Conservation (phyloP, 1,284 basidiomycete genomes). For the Uromyces viciae-fabae region DNA sequence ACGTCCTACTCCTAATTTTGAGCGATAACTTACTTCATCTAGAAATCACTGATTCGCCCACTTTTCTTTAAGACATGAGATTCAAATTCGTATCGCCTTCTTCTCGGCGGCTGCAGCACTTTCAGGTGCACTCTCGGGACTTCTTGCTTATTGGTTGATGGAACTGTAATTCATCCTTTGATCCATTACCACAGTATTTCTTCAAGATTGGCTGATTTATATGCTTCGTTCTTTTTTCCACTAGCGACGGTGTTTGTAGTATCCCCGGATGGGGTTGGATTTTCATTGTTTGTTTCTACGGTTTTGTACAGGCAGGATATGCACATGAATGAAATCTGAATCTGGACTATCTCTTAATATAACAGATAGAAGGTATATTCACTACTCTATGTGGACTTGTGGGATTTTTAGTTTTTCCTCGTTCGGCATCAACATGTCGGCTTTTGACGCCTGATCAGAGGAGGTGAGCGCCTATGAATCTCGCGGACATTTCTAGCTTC, state of each 20-base stretch:
- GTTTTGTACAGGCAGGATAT: too few relatives aligned
- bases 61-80: neutral
- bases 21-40: neutral
- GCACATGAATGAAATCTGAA: too few relatives aligned
- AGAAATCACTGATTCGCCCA: neutral
- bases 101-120: conserved; percentile 38
- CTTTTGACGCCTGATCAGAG: conserved; percentile 24
- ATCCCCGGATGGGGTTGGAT: conserved; percentile 42
- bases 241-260: conserved; percentile 9
- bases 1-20: neutral
- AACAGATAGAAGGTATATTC: conserved; percentile 36
- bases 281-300: conserved; percentile 31
- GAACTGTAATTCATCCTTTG: conserved; percentile 1
- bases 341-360: neutral
- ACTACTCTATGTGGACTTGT: conserved; percentile 22
- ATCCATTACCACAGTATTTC: neutral
- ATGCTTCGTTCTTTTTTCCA: neutral
- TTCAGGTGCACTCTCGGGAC: conserved; percentile 34
- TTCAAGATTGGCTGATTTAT: neutral
- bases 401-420: conserved; percentile 31
- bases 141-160: conserved; percentile 38
- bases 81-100: conserved; percentile 36
- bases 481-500: neutral
- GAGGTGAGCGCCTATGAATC: conserved; percentile 11
- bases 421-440: neutral